Evolutionary conservation across 106 monocot species (phyloP).

Genomic region (Dioscorea dumetorum): DNA sequence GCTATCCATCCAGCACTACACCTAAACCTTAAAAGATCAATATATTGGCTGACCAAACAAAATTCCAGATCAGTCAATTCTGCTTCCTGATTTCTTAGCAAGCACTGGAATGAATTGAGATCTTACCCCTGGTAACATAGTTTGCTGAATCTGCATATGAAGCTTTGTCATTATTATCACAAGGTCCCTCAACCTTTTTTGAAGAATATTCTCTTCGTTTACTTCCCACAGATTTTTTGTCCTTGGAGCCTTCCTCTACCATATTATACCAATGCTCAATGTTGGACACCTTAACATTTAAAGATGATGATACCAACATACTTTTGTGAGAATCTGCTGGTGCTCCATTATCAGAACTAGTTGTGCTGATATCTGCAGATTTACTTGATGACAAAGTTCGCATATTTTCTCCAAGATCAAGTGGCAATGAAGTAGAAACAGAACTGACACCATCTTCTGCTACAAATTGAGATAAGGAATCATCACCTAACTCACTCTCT

Average conservation of each 20-base stretch:
- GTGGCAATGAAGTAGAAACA: constrained; percentile 6
- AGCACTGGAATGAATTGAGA: background rate
- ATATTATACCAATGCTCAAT: constrained; percentile 1
- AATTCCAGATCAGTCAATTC: no score
- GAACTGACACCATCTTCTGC: constrained; percentile 8
- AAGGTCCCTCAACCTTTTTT: constrained; percentile 22
- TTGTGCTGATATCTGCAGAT: background rate
- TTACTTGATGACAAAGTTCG: constrained; percentile 20
- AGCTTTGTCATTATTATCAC: constrained; percentile 17
- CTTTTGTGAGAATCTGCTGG: constrained; percentile 9
- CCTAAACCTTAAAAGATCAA: no score
- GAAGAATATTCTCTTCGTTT: constrained; percentile 20
- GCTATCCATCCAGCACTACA: no score
- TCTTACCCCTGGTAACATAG: constrained; percentile 41
- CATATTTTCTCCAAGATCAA: constrained; percentile 10
- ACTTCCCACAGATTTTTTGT: constrained; percentile 2
- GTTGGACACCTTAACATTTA: background rate
- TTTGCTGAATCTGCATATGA: constrained; percentile 21
- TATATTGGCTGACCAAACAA: no score
- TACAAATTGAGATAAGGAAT: constrained; percentile 4
- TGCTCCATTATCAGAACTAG: constrained; percentile 6
- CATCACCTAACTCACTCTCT: constrained; percentile 12
- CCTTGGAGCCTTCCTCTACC: constrained; percentile 12
- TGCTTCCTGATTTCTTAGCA: no score
- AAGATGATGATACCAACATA: constrained; percentile 15